Evolutionary conservation across 306 rosid genomes (phyloP), one percentile per base, ranked within the genome.

Genomic region (Rubus parviflorus): DNA sequence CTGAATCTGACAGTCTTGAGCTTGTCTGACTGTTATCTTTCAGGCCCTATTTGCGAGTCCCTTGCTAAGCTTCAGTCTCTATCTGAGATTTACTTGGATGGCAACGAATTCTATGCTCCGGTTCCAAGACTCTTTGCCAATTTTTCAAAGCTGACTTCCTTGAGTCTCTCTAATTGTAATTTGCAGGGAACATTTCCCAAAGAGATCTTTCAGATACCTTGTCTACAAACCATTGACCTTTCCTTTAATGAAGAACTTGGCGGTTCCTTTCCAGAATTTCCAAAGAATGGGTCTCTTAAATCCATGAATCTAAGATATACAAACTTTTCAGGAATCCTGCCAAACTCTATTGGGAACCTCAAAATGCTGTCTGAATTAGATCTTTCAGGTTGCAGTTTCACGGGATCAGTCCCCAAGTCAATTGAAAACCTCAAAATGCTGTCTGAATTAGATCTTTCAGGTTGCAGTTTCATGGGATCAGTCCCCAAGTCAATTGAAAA

Each of bases 261-360:
- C 12, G 83, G 80, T 40, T 60, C 67, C 17, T 41, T 83, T 4
- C 83, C 80, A 1, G 30, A 47, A 4, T 74, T 75, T 64, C 77
- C 35, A 35, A 3, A 13, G 4, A 70, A 30, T 46, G 70, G 69
- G 2, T 15, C 71, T 12, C 69, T 79, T 49, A 46, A 12, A 20
- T 43, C 6, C 8, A 41, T 79, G 23, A 1, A 1, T 10, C 83
- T 79, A 8, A 0, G 0, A 0, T 0, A 0, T 38, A 54, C 78
- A 1, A 63, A 1, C 0, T 83, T 83, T 66, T 67, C 80, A 5
- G 77, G 80, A 30, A 9, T 13, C 9, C 16, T 78, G 17, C 86
- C 86, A 6, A 48, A 74, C 6, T 78, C 80, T 17, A 68, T 82
- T 40, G 74, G 86, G 4, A 22, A 35, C 53, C 78, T 77, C 1